Conservation (phyloP, 805 yeast species). For the Teunomyces funiuensis region DNA sequence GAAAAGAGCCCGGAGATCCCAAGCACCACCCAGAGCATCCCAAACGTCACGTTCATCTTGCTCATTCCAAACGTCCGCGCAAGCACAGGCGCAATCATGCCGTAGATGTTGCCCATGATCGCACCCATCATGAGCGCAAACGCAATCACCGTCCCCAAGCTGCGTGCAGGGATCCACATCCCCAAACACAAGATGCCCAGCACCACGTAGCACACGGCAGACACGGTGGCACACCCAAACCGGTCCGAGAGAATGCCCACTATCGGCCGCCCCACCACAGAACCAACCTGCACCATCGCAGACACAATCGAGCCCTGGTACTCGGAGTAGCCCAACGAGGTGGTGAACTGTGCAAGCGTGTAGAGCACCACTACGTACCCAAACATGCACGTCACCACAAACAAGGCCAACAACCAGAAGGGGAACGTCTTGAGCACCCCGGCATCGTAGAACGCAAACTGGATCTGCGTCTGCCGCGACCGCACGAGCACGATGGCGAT, state of each 20-base stretch:
- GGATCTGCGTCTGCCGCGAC: slow-evolving; percentile 12
- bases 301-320: slow-evolving; percentile 25
- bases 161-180: slow-evolving; percentile 26
- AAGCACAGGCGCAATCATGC: slow-evolving; percentile 19
- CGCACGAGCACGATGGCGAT: slow-evolving; percentile 10
- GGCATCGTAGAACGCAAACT: slow-evolving; percentile 15
- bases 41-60: slow-evolving; percentile 19
- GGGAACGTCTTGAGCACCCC: slow-evolving; percentile 13
- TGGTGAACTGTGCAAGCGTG: slow-evolving; percentile 23
- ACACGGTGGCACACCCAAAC: slow-evolving; percentile 15
- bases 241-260: slow-evolving; percentile 20
- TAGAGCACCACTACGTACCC: slow-evolving; percentile 27
- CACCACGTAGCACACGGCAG: slow-evolving; percentile 17
- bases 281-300: slow-evolving; percentile 25
- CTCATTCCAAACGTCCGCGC: slow-evolving; percentile 19
- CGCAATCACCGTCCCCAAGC: slow-evolving; percentile 17
- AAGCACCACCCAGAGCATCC: slow-evolving; percentile 22
- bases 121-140: slow-evolving; percentile 17
- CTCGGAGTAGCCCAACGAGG: slow-evolving; percentile 21
- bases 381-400: slow-evolving; percentile 21
- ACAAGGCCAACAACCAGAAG: slow-evolving; percentile 17
- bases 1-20: slow-evolving; percentile 22
- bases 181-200: slow-evolving; percentile 19
- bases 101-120: slow-evolving; percentile 23
- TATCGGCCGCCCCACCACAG: slow-evolving; percentile 19